These are phyloP conservation scores for Centella asiatica DNA, from an alignment of 129 eudicot species.

Conservation along the genomic window DNA sequence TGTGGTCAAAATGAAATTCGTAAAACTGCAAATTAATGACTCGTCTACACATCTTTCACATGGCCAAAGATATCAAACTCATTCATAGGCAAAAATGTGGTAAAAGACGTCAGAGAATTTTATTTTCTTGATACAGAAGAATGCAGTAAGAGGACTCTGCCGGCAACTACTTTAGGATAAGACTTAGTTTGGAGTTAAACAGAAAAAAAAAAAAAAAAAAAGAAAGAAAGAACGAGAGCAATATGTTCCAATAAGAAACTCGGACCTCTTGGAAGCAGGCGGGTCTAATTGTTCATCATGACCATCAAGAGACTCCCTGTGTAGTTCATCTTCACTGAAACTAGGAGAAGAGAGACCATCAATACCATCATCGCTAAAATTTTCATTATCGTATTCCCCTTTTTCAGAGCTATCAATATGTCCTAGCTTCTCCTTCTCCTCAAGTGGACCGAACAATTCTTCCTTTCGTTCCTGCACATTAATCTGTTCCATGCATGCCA, in stretches of 20 bases:
- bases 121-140: too few species aligned
- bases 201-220: too few species aligned
- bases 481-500: constrained; percentile 28
- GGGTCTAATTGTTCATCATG: constrained; percentile 20
- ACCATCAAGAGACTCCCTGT: constrained; percentile 25
- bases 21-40: too few species aligned
- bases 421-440: constrained; percentile 12
- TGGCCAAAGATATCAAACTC: too few species aligned
- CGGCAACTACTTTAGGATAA: background rate
- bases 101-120: too few species aligned
- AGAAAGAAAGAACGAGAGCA: background rate
- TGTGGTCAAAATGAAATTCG: too few species aligned
- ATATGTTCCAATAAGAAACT: background rate
- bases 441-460: constrained; percentile 14
- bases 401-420: constrained; percentile 9
- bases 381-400: constrained; percentile 20
- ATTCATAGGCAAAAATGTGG: too few species aligned
- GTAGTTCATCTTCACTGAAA: constrained; percentile 35
- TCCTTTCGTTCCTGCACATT: constrained; percentile 37
- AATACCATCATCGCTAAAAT: constrained; percentile 17
- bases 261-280: constrained; percentile 29
- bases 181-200: background rate
- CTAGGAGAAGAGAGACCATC: constrained; percentile 35
- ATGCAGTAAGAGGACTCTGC: too few species aligned
- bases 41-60: too few species aligned